These are phyloP conservation scores for Zygosaccharomyces sapae DNA, from an alignment of 1,139 yeast genomes.

Conservation along the genomic window DNA sequence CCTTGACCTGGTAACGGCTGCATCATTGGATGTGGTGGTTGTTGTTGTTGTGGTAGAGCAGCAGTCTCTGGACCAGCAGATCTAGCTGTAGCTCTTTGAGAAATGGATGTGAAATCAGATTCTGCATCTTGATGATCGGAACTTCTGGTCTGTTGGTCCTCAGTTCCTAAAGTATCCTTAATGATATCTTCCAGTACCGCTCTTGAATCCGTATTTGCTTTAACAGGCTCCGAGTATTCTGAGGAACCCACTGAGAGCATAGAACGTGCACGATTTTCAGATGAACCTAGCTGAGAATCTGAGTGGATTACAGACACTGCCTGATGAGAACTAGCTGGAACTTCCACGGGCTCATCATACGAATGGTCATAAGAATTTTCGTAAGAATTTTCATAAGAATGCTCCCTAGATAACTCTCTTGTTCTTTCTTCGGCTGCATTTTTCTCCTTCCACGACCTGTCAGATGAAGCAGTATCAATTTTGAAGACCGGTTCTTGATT, in stretches of 20 bases:
- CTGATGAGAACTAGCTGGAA: not conserved
- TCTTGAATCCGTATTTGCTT: constrained; percentile 9
- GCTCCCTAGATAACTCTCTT: constrained; percentile 5
- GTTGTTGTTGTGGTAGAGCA: constrained; percentile 11
- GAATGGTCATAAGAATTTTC: constrained; percentile 4
- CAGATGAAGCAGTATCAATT: constrained; percentile 13
- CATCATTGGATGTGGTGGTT: constrained; percentile 14
- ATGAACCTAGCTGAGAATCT: not conserved
- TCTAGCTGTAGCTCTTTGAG: constrained; percentile 54
- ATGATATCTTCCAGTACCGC: constrained; percentile 22
- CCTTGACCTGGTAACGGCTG: constrained; percentile 9
- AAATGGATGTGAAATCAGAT: constrained; percentile 74
- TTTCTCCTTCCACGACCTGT: constrained; percentile 7
- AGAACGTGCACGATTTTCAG: constrained; percentile 5
- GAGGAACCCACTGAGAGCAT: constrained; percentile 15
- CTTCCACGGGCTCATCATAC: not conserved
- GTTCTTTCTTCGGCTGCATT: constrained; percentile 4
- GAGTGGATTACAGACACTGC: constrained; percentile 1
- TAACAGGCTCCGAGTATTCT: constrained; percentile 13
- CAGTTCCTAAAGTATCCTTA: constrained; percentile 15
- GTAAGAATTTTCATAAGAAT: not conserved
- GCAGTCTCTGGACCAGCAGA: constrained; percentile 6
- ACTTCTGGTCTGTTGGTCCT: constrained; percentile 15
- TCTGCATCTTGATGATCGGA: constrained; percentile 21
- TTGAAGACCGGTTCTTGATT: constrained; percentile 14